Base-by-base conservation (phyloP, 331 rosid genomes). In the Malus hybrid region DNA sequence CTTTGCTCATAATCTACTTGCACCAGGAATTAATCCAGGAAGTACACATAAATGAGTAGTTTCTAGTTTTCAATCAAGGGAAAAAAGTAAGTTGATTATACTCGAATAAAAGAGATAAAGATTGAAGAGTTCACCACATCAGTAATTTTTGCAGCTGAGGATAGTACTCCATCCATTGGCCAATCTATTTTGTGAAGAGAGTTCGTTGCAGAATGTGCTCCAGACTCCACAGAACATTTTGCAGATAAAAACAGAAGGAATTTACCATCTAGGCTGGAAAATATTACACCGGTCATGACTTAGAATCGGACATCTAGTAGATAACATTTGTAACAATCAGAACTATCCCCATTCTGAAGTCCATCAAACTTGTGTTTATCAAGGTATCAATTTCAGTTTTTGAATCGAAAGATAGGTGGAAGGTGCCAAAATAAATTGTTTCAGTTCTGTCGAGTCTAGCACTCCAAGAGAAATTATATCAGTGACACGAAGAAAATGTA, bases 151-250 rank as follows among this genome's bases (percentile, higher is more conserved):
- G 78, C 57, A 75, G 88, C 80, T 76, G 85, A 79, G 68, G 71
- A 65, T 46, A 70, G 65, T 59, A 77, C 69, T 52, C 72, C 70
- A 74, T 90, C 90, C n/a, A 73, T 65, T 8, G 90, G 83, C 98
- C 98, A 93, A 70, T 86, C 88, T 79, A 91, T 87, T 86, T 88
- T 91, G 85, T 93, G 95, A 80, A 93, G 92, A 65, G 97, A 93
- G 75, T 90, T 72, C 60, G 98, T 93, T 27, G 95, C 91, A 74
- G 75, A 78, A 77, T 93, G 98, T 34, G 95, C 98, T 29, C 98
- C 96, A 73, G 98, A 86, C 73, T 90, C 91, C 83, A 93, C 98
- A 28, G 93, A 81, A 70, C 83, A 76, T 80, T 77, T 87, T 86
- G 95, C 86, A 31, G 96, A 91, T 83, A 90, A 75, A 86, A 93